These are phyloP conservation scores for Backusella sp. DNA, from an alignment of 192 early-diverging fungal genomes.

Conservation along the genomic window DNA sequence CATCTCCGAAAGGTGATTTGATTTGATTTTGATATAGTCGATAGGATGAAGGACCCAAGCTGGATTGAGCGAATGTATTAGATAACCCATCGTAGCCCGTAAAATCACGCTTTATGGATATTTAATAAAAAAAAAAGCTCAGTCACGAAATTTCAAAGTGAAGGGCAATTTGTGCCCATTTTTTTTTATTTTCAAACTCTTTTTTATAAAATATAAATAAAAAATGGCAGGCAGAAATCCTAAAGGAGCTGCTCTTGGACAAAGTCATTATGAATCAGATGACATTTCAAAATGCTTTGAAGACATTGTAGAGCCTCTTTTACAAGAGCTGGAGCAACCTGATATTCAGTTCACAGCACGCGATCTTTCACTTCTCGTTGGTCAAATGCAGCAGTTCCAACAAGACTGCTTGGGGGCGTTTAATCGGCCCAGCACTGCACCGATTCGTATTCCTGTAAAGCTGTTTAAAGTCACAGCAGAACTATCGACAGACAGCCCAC, in stretches of 20 bases:
- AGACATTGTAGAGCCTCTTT: constrained; percentile 28
- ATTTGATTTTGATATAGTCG: background rate
- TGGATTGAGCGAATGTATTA: background rate
- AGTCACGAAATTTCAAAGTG: background rate
- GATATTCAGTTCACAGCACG: constrained; percentile 33
- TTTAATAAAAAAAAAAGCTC: background rate
- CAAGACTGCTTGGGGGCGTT: constrained; percentile 45
- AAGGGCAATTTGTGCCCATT: background rate
- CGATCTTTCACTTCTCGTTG: constrained; percentile 43
- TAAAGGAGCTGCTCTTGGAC: constrained; percentile 29
- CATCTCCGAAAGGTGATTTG: background rate
- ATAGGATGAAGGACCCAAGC: background rate
- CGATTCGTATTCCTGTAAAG: constrained; percentile 46
- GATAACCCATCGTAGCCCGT: background rate
- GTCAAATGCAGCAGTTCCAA: constrained; percentile 53
- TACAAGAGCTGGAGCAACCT: constrained; percentile 35
- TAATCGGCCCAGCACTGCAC: constrained; percentile 7
- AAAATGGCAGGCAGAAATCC: constrained; percentile 22
- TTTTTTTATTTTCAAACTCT: background rate
- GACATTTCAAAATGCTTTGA: constrained; percentile 44
- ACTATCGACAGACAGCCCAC: constrained; percentile 19
- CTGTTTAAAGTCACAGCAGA: constrained; percentile 39
- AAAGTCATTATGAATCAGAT: constrained; percentile 36
- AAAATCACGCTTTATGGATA: no score
- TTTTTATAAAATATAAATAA: background rate